Evolutionary conservation across 2,329 filamentous ascomycete species (phyloP), one percentile per base, ranked within the genome.

Genomic region (Aspergillus texensis): DNA sequence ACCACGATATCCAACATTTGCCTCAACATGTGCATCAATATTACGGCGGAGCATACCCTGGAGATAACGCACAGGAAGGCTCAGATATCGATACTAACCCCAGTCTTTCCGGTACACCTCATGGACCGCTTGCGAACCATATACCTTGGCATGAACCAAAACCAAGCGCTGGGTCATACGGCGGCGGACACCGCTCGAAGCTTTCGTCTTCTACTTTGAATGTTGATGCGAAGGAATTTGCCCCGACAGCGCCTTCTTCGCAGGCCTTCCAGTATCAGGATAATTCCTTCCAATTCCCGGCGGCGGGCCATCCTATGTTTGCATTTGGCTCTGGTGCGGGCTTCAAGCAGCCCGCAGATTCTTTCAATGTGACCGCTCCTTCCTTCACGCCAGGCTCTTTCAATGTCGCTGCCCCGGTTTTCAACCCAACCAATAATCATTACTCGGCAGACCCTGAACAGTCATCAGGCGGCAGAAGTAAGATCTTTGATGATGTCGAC

Each of bases 171-270:
- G 68, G 67, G 46, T 77, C 76, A 5, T 79, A 76, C 56, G 67
- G 65, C 19, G 79, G 82, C 12, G 86, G 85, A 67, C 91, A 93
- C 72, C 84, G 83, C 21, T 90, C 89, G 73, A 92, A 90, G 70
- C 83, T 88, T 3, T 94, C 84, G 0, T 78, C 89, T 50, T 92
- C 93, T 0, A 94, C 89, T 69, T 85, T 98, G 70, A 98, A 98
- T 71, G 93, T 96, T 34, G 88, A 90, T 66, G 94, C 94, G 0
- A 91, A 93, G 54, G 92, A 95, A 72, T 97, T 97, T 82, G 92
- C 90, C 61, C 86, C 86, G 8, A 77, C 77, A 41, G 79, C 80
- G 19, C 80, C 86, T 69, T 80, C 78, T 50, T 79, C 83, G 19
- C 79, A 77, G 19, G 74, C 74, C 48, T 79, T 80, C 64, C 75